Base-by-base conservation (phyloP, 1,284 basidiomycete species). In the Ceratorhiza oryzae-sativae region DNA sequence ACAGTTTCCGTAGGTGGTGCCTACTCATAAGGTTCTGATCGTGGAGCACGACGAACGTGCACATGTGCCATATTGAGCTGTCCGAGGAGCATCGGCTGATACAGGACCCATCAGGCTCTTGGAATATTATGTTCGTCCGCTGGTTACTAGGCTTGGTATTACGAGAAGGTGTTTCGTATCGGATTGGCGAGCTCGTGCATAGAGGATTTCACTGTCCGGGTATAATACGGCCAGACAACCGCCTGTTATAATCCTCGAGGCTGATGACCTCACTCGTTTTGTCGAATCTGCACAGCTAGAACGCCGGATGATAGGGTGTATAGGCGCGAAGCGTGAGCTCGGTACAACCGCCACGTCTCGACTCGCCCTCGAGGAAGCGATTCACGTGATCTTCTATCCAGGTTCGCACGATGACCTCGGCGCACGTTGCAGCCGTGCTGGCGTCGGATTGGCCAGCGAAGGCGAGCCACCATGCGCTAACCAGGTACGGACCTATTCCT, bases 311-410 rank as follows among this genome's bases (percentile, higher is more conserved):
- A 20, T 25, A 18, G 6, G 13, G 30, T 30, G 8, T 32, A 6
- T 9, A 18, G 25, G 6, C 27, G 2, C 51, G 12, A 34, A 18
- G 4, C n/a, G 10, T 55, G 25, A 34, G 27, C 51, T 25, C 36
- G 36, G 51, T 18, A 15, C 27, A 34, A 20, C 20, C 3, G 5
- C 9, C 15, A 23, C n/a, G n/a, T 51, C 23, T 23, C 48, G 23
- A 20, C 48, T 51, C n/a, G 23, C 5, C 23, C 48, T 6, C 30
- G 34, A 10, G 20, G 46, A 65, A 65, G 62, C 62, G 3, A 4
- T 12, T 30, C 65, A 68, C 65, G 65, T 68, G 65, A 68, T 48
- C 53, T 56, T 27, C 27, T 25, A 58, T 68, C 65, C 56, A n/a
- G 25, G 56, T 68, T 53, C 5, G 13, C 1, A 13, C 36, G 6